Evolutionary conservation across 768 basidiomycete species (phyloP).

Genomic region (Hericium alpestre): DNA sequence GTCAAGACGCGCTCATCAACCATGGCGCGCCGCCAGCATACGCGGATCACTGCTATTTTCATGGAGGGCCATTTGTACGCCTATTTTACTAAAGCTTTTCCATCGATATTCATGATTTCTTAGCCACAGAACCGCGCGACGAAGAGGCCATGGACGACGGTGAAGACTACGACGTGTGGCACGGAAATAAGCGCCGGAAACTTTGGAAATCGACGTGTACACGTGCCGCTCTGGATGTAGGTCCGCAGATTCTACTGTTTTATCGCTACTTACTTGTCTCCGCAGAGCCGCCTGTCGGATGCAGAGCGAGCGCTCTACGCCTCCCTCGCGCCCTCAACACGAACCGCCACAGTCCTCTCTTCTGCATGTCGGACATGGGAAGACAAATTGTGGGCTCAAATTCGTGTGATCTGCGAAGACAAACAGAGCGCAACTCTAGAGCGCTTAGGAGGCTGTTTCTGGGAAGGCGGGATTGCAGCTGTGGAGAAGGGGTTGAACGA

Average conservation of each 20-base stretch:
- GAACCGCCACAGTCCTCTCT: slow-evolving; percentile 55
- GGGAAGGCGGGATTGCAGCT: slow-evolving; percentile 54
- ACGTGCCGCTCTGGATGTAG: slow-evolving; percentile 66
- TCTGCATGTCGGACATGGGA: slow-evolving; percentile 84
- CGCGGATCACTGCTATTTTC: slow-evolving; percentile 72
- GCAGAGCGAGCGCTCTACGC: slow-evolving; percentile 84
- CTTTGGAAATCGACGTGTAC: slow-evolving; percentile 87
- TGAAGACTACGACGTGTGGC: slow-evolving; percentile 40
- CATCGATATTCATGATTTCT: not conserved
- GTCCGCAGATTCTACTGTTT: slow-evolving; percentile 15
- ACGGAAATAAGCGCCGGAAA: slow-evolving; percentile 66
- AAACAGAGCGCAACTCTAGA: slow-evolving; percentile 62
- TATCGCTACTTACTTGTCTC: too few species aligned
- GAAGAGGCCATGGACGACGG: slow-evolving; percentile 38
- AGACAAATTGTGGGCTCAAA: slow-evolving; percentile 89
- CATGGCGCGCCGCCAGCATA: slow-evolving; percentile 87
- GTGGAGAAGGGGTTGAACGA: slow-evolving; percentile 27
- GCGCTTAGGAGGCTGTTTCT: slow-evolving; percentile 61
- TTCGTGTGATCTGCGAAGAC: slow-evolving; percentile 73
- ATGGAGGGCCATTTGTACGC: slow-evolving; percentile 63
- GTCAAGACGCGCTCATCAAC: slow-evolving; percentile 73
- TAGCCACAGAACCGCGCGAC: slow-evolving; percentile 39
- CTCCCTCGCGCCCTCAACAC: slow-evolving; percentile 64
- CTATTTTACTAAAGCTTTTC: not conserved
- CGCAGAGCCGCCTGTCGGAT: slow-evolving; percentile 45